These are phyloP conservation scores for Funneliformis mosseae DNA, from an alignment of 192 early-diverging fungal genomes.

Conservation along the genomic window DNA sequence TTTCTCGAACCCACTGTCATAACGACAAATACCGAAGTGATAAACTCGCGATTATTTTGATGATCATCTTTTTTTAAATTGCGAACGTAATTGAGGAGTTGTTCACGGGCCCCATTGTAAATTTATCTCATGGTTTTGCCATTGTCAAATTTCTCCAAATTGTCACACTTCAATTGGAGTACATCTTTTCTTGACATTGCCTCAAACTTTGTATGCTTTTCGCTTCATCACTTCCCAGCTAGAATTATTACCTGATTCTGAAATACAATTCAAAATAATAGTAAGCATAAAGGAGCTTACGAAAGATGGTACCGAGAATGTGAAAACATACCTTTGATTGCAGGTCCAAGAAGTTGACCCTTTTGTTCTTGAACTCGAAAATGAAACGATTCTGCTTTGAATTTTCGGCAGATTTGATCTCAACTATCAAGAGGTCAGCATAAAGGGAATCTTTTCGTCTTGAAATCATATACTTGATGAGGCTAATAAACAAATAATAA, in stretches of 20 bases:
- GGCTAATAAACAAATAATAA: constrained; percentile 36
- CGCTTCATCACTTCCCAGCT: too few species aligned
- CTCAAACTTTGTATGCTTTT: background rate
- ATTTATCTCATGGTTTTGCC: background rate
- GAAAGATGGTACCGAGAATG: background rate
- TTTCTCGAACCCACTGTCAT: background rate
- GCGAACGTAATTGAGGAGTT: background rate
- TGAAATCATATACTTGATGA: constrained; percentile 78
- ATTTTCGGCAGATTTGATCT: background rate
- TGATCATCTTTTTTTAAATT: background rate
- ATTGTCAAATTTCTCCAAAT: background rate
- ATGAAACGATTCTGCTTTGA: background rate
- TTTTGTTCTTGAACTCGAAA: background rate
- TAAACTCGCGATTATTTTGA: too few species aligned
- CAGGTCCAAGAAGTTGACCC: background rate
- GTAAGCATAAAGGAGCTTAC: background rate
- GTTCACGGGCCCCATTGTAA: background rate
- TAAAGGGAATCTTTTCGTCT: constrained; percentile 57
- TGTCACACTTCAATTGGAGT: background rate
- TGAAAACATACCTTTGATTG: background rate
- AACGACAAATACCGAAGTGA: background rate
- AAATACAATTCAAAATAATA: too few species aligned
- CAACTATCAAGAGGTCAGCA: background rate
- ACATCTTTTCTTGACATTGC: background rate
- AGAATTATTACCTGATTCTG: too few species aligned